Evolutionary conservation across 805 yeast genomes (phyloP).

Genomic region (Candida ipomoeae): DNA sequence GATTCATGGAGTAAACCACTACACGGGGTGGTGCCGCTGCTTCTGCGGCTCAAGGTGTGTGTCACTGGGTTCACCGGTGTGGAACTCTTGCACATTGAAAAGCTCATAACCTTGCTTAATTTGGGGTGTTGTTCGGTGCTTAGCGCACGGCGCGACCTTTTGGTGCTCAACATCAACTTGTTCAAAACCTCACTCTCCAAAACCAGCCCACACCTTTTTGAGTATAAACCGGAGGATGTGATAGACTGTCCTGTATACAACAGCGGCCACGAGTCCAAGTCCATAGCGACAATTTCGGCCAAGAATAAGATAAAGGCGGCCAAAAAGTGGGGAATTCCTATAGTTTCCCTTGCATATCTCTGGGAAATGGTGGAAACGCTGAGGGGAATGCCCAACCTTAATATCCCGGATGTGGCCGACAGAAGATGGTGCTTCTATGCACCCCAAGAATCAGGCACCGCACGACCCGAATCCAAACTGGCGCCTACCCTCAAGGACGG

Average conservation of each 20-base stretch:
- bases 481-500: slow-evolving; percentile 4
- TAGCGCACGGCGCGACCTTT: slow-evolving; percentile 48
- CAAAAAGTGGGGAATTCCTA: slow-evolving; percentile 53
- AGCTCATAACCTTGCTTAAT: slow-evolving; percentile 53
- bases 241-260: slow-evolving; percentile 33
- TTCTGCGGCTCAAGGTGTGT: slow-evolving; percentile 36
- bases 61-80: slow-evolving; percentile 76
- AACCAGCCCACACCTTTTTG: slow-evolving; percentile 42
- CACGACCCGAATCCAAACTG: not conserved
- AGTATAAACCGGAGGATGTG: slow-evolving; percentile 29
- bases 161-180: slow-evolving; percentile 50
- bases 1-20: slow-evolving; percentile 68
- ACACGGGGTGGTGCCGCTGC: slow-evolving; percentile 27
- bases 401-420: slow-evolving; percentile 41
- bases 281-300: slow-evolving; percentile 40
- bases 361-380: slow-evolving; percentile 45
- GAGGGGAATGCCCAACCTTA: slow-evolving; percentile 14
- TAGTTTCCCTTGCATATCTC: slow-evolving; percentile 51
- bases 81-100: slow-evolving; percentile 65
- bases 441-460: slow-evolving; percentile 25
- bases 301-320: slow-evolving; percentile 56
- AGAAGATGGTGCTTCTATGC: slow-evolving; percentile 55
- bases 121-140: slow-evolving; percentile 48
- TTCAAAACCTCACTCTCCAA: slow-evolving; percentile 35
- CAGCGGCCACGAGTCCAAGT: slow-evolving; percentile 17